Conservation (phyloP, 768 basidiomycete species). For the Tulasnella sp. region DNA sequence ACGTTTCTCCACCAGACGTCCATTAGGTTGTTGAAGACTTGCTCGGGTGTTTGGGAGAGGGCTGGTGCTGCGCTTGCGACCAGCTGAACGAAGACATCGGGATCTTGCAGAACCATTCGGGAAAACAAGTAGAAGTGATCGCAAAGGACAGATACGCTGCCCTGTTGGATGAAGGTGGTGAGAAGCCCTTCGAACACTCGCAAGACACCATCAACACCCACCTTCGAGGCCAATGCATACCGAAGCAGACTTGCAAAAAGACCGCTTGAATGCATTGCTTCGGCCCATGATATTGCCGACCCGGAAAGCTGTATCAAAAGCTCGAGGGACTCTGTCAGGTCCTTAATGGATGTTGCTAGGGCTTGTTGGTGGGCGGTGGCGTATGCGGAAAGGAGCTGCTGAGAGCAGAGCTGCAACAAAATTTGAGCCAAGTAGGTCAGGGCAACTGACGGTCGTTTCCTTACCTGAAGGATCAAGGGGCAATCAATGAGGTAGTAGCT, state of each 20-base stretch:
- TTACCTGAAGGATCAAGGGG: constrained; percentile 52
- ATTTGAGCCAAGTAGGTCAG: neutral
- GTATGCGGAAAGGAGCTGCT: constrained; percentile 13
- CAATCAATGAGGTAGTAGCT: constrained; percentile 74
- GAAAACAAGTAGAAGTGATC: constrained; percentile 69
- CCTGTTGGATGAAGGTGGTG: constrained; percentile 9
- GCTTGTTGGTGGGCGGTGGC: constrained; percentile 29
- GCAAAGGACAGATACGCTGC: constrained; percentile 36
- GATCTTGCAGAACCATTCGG: constrained; percentile 60
- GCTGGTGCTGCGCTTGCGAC: constrained; percentile 53
- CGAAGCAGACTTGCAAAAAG: constrained; percentile 59
- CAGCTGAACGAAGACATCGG: constrained; percentile 60
- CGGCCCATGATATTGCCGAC: constrained; percentile 53
- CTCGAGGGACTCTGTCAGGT: constrained; percentile 52
- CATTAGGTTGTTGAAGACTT: constrained; percentile 57
- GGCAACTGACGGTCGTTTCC: constrained; percentile 4
- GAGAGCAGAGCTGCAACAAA: neutral
- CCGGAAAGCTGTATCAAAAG: constrained; percentile 59
- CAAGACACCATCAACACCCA: constrained; percentile 28
- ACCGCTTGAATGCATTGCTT: constrained; percentile 62
- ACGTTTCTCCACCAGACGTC: constrained; percentile 82
- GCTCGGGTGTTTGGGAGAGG: constrained; percentile 41
- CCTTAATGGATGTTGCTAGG: constrained; percentile 52
- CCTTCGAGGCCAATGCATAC: constrained; percentile 59
- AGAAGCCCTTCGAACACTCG: constrained; percentile 35